phyloP scores from a whole-genome alignment of 441 rosid genomes.

The Mallotus japonicus region DNA sequence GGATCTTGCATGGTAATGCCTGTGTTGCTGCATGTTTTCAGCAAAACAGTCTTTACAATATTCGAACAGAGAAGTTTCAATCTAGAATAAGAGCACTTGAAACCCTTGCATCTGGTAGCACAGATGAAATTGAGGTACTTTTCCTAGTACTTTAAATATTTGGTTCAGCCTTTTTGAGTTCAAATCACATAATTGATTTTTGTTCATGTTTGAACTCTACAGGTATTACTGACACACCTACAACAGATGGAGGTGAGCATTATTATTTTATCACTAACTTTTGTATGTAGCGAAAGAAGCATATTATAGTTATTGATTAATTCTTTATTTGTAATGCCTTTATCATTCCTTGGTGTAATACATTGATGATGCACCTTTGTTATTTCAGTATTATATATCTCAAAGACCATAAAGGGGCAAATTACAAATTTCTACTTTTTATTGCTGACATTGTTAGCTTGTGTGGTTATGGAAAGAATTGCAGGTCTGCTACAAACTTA shows the following conservation, averaged over 20 bases:
- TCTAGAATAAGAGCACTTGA: slow-evolving; percentile 50
- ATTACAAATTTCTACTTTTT: not conserved
- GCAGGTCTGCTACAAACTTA: not conserved
- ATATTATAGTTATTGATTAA: not conserved
- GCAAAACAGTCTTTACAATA: slow-evolving; percentile 46
- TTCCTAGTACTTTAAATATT: slow-evolving; percentile 14
- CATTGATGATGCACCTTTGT: not conserved
- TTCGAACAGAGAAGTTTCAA: slow-evolving; percentile 29
- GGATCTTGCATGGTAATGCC: slow-evolving; percentile 24
- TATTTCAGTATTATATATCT: not conserved
- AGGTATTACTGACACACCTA: slow-evolving; percentile 65
- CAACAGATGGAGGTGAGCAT: slow-evolving; percentile 67
- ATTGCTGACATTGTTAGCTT: slow-evolving; percentile 1
- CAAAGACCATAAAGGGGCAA: not conserved
- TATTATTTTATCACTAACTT: slow-evolving; percentile 6
- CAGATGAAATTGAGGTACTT: slow-evolving; percentile 69
- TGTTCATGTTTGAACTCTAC: slow-evolving; percentile 16
- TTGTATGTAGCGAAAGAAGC: slow-evolving; percentile 7
- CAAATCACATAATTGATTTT: slow-evolving; percentile 26
- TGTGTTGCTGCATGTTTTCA: slow-evolving; percentile 38
- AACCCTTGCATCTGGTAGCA: slow-evolving; percentile 70
- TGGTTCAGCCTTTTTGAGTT: slow-evolving; percentile 16
- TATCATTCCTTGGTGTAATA: not conserved
- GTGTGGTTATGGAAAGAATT: not conserved
- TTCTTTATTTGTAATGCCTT: slow-evolving; percentile 1